A percentile compares a stretch with the other conserved stretches of the same genome.
These are phyloP conservation scores for Geotrichum bryndzae DNA, from an alignment of 1,139 yeast species.

Conservation along the genomic window DNA sequence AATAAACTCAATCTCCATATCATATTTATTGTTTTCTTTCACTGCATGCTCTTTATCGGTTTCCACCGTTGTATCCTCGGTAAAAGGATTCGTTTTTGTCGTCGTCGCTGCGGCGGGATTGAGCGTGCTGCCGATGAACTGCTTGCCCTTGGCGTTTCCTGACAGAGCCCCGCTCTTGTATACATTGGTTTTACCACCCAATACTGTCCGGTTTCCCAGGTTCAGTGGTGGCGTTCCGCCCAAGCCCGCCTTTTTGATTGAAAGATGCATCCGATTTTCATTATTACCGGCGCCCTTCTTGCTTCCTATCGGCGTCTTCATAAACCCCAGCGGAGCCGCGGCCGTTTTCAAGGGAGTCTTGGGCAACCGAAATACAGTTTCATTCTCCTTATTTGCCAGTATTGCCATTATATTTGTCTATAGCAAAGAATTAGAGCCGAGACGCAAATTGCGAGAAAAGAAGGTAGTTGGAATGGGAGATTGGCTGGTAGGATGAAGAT, in stretches of 20 bases:
- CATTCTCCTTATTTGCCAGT: slow-evolving; percentile 9
- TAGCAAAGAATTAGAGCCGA: not conserved
- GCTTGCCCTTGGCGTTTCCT: slow-evolving; percentile 8
- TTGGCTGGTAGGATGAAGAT: not conserved
- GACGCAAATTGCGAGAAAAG: not conserved
- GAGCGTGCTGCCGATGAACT: not conserved
- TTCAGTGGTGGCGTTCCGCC: slow-evolving; percentile 4
- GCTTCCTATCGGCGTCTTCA: slow-evolving; percentile 11
- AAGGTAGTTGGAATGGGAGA: not conserved
- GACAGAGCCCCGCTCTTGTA: slow-evolving; percentile 8
- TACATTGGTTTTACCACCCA: slow-evolving; percentile 15
- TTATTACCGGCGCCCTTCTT: slow-evolving; percentile 2
- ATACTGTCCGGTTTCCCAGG: slow-evolving; percentile 8
- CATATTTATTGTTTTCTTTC: slow-evolving; percentile 16
- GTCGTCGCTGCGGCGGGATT: slow-evolving; percentile 1
- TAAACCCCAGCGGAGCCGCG: slow-evolving; percentile 5
- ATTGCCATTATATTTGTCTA: slow-evolving; percentile 5
- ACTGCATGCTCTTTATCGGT: not conserved
- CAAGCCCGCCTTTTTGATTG: not conserved
- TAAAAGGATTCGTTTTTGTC: not conserved
- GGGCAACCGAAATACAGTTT: not conserved
- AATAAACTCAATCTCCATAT: slow-evolving; percentile 24
- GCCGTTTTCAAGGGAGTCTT: slow-evolving; percentile 3
- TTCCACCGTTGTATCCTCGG: not conserved
- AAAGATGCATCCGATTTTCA: slow-evolving; percentile 2